Conservation (phyloP, 2,329 filamentous ascomycete genomes). For the Stenocarpella maydis region DNA sequence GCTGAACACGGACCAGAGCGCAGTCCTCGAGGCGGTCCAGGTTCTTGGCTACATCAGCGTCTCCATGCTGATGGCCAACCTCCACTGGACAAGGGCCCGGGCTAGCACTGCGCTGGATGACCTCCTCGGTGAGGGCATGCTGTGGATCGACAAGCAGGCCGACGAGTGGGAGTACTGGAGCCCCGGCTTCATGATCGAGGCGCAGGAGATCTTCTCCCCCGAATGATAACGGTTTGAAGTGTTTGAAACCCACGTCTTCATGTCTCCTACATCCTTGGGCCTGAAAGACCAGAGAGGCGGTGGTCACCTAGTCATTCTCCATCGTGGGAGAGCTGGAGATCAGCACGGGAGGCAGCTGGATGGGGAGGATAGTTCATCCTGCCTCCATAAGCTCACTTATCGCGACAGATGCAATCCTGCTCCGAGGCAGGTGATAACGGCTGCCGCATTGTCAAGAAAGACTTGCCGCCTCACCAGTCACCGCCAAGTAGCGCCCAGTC, state of each 20-base stretch:
- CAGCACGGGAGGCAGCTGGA: not conserved
- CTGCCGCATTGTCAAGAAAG: not conserved
- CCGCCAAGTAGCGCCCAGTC: not conserved
- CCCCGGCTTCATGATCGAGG: constrained; percentile 73
- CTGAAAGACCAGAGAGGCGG: not conserved
- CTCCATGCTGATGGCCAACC: constrained; percentile 85
- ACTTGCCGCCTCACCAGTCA: not conserved
- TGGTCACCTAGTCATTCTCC: not conserved
- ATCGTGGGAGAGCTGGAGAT: not conserved
- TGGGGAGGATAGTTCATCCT: not conserved
- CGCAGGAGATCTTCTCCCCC: constrained; percentile 39
- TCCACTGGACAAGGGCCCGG: constrained; percentile 84
- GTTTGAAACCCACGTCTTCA: not conserved
- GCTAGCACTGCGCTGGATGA: constrained; percentile 93
- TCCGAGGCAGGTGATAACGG: not conserved
- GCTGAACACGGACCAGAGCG: constrained; percentile 91
- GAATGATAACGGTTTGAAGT: constrained; percentile 20
- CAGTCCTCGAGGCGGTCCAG: constrained; percentile 90
- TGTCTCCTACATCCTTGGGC: not conserved
- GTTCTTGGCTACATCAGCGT: constrained; percentile 89
- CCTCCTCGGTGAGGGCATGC: constrained; percentile 83
- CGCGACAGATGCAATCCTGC: not conserved
- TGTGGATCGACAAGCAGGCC: constrained; percentile 91
- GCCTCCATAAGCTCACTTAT: not conserved
- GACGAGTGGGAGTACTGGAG: constrained; percentile 95